Base-by-base conservation (phyloP, 2,329 filamentous ascomycete species). In the Lachnellula subtilissima region DNA sequence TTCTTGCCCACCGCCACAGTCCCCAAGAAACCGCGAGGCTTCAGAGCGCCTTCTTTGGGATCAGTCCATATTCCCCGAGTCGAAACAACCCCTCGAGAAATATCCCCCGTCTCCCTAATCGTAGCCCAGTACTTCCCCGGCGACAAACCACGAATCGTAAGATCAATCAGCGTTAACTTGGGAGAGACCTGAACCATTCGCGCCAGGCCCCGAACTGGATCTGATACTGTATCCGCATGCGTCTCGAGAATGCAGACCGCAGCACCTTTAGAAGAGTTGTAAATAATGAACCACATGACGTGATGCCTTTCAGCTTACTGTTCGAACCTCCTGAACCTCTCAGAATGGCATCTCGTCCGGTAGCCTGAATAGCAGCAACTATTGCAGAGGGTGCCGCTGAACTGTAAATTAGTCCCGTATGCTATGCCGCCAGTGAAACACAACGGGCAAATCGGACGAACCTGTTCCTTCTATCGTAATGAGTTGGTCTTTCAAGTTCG, bases 231-330 rank as follows among this genome's bases (percentile, higher is more conserved):
- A 39, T 73, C 75, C 47, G 85, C 81, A 68, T 90, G 85, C 55
- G 91, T 95, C 77, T 99, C 94, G 58, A 99, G 84, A 68, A 99
- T 97, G 74, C 92, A 96, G 45, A 99, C 94, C 46, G 93, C 91
- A 32, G 91, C 89, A 70, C 84, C 88, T 82, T 61, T 54, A 47
- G 48, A 48, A 36, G 35, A 36, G 40, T 50, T 57, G 37, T 40
- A 50, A 58, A 52, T 42, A n/a, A 8, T 23, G 42, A 46, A 48
- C 52, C 48, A 48, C 47, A 48, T 53, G 32, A 51, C 43, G 53
- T 53, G 54, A 52, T 42, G 15, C 43, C 49, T 49, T 43, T 46
- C 49, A 56, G 81, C 85, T 67, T 78, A 92, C 90, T 90, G 74
- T 97, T 87, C 69, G 90, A 87, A 65, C 80, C 82, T 61, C 94